Percentiles rank a stretch among this genome's conserved stretches.
phyloP scores from a whole-genome alignment of 208 protist genomes.

The Trichomonas vaginalis region DNA sequence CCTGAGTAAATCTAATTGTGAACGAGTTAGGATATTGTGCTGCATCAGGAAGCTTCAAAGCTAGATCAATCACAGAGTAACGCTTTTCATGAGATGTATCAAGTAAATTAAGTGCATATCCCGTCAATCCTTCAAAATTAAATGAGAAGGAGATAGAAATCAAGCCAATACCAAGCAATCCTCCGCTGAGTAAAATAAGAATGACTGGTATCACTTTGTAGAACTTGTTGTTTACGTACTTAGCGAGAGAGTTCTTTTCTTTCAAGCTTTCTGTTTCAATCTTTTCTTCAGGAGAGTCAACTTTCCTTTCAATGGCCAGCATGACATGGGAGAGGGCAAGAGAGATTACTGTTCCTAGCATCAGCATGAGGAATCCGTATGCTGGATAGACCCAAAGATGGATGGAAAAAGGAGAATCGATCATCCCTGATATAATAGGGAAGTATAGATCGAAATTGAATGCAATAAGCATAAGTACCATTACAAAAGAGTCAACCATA shows the following conservation, averaged over 20 bases:
- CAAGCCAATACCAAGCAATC: background rate
- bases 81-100: background rate
- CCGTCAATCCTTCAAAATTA: background rate
- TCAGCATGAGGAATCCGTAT: background rate
- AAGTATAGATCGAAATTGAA: conserved; percentile 45
- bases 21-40: background rate
- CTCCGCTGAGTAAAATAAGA: background rate
- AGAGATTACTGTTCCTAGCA: background rate
- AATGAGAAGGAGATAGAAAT: background rate
- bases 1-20: conserved; percentile 35
- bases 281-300: background rate
- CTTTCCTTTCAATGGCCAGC: background rate
- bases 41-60: background rate
- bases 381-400: background rate
- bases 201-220: background rate
- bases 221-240: background rate
- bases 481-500: conserved; percentile 65
- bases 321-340: background rate
- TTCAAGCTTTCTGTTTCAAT: background rate
- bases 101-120: background rate
- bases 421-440: background rate
- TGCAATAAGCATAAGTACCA: conserved; percentile 66
- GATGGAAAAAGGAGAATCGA: background rate
- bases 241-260: background rate
- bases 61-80: background rate